These are phyloP conservation scores for Mycena albidolilacea DNA, from an alignment of 768 basidiomycete species.

Conservation along the genomic window DNA sequence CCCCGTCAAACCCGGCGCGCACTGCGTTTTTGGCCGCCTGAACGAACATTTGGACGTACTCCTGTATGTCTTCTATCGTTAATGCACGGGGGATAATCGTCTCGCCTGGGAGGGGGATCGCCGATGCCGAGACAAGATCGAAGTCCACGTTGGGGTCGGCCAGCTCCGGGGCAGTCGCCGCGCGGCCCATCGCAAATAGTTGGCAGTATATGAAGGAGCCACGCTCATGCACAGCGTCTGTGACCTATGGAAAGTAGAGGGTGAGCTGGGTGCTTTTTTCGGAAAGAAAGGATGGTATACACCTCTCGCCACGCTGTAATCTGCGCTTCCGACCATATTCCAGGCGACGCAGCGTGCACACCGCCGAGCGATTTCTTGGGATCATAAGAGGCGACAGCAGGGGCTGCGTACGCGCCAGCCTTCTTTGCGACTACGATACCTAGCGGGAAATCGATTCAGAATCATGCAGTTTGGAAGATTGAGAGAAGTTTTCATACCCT, in stretches of 20 bases:
- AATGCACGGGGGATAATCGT: constrained; percentile 15
- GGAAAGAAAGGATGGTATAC: not conserved
- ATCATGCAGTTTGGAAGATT: not conserved
- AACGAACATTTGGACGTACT: constrained; percentile 21
- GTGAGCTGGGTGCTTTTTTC: not conserved
- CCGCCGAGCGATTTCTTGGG: too few species aligned
- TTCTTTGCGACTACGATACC: not conserved
- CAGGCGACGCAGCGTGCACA: constrained; percentile 14
- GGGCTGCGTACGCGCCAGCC: not conserved
- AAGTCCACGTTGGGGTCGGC: constrained; percentile 21
- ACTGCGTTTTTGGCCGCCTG: constrained; percentile 17
- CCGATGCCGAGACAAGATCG: constrained; percentile 23
- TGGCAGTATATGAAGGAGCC: constrained; percentile 29
- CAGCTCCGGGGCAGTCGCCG: constrained; percentile 17
- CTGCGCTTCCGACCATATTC: constrained; percentile 27
- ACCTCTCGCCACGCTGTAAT: constrained; percentile 22
- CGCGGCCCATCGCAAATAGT: constrained; percentile 26
- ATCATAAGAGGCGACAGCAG: not conserved
- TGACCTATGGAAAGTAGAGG: not conserved
- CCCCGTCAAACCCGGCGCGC: constrained; percentile 24
- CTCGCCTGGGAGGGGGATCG: constrained; percentile 26
- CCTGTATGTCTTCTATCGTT: constrained; percentile 20
- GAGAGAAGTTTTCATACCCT: constrained; percentile 42
- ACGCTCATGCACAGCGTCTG: constrained; percentile 15
- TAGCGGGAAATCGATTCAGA: not conserved